Base-by-base conservation (phyloP, 2,329 filamentous ascomycete species). In the Paracoccidioides lutzii region DNA sequence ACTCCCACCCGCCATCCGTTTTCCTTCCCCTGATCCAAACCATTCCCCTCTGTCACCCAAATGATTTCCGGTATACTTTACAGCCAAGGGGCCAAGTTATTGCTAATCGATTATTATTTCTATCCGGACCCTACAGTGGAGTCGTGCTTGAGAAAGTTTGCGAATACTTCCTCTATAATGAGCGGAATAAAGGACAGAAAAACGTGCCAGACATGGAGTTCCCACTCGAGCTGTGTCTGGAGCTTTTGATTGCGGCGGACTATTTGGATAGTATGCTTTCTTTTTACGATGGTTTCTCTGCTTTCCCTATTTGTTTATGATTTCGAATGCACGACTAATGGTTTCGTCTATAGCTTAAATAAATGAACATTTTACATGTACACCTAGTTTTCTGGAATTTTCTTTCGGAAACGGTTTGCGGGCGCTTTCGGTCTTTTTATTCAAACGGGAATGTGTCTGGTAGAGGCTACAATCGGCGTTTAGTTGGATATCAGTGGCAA, bases 101-200 rank as follows among this genome's bases (percentile, higher is more conserved):
- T 4, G n/a, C 41, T 46, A 8, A 37, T 14, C 28, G 37, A 10
- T 8, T 30, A 14, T 52, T 61, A 42, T 52, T 30, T 45, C 1
- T 28, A 6, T 30, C 7, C 40, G 44, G 15, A 6, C 32, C 33
- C 22, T 54, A 37, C 60, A 84, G 80, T 62, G 82, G 79, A 33
- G 68, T 83, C 32, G 76, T 84, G 9, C 74, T 86, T 1, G 82
- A 85, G 64, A 84, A 84, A 67, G 81, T 86, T 54, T 85, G 82
- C 75, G 81, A 85, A 66, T 86, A 86, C 64, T 76, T 86, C 46
- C 83, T 83, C 68, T 85, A 85, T 71, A 80, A 83, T 60, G 78
- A 85, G 62, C 84, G 83, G 68, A 73, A 84, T 64, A 78, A 79
- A 60, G 75, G 81, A 48, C 73, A 76, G 56, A 76, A 73, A 49